Evolutionary conservation across 1,284 basidiomycete genomes (phyloP).

Genomic region (Apiotrichum siamense): DNA sequence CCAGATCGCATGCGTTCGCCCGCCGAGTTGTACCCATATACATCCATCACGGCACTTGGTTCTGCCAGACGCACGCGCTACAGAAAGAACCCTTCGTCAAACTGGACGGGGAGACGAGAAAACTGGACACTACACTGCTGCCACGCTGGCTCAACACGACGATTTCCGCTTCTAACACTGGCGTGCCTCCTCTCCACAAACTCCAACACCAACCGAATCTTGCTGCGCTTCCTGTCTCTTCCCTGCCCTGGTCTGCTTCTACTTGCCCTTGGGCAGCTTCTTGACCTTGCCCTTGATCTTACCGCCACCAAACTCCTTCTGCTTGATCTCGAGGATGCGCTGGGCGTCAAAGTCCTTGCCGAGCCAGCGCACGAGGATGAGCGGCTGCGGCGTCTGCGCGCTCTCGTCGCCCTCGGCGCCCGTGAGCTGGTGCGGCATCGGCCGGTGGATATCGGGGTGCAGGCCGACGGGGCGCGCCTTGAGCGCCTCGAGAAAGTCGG

Average conservation of each 20-base stretch:
- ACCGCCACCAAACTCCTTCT: conserved; percentile 45
- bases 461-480: conserved; percentile 41
- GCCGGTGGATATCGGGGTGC: conserved; percentile 38
- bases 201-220: not conserved
- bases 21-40: too few species aligned
- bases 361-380: conserved; percentile 44
- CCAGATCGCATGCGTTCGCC: too few species aligned
- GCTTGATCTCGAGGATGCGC: conserved; percentile 43
- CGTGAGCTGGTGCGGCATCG: conserved; percentile 11
- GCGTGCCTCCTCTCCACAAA: not conserved
- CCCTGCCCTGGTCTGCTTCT: too few species aligned
- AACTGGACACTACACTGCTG: too few species aligned
- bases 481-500: conserved; percentile 38
- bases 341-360: conserved; percentile 43
- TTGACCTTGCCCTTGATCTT: conserved; percentile 36
- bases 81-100: too few species aligned
- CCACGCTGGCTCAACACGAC: too few species aligned
- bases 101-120: too few species aligned
- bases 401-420: too few species aligned
- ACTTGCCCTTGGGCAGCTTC: conserved; percentile 19
- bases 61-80: too few species aligned
- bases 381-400: conserved; percentile 25
- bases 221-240: not conserved
- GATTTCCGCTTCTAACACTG: too few species aligned
- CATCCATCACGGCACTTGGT: too few species aligned